These are phyloP conservation scores for Malus fusca DNA, from an alignment of 306 rosid species.

Conservation along the genomic window DNA sequence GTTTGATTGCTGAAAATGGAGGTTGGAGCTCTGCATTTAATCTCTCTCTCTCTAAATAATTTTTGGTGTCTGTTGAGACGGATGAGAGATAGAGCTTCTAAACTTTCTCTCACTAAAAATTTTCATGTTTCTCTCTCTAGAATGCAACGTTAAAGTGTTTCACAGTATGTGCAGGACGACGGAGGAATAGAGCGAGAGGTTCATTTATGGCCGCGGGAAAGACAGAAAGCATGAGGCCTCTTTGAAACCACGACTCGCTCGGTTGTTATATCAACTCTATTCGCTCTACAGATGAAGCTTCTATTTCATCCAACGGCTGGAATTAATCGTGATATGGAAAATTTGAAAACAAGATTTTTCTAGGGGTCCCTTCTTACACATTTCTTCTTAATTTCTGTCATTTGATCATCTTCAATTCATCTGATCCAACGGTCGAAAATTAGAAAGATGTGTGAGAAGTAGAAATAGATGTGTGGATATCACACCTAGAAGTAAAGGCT, in stretches of 20 bases:
- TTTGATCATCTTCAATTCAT: too few species aligned
- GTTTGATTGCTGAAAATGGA: slow-evolving; percentile 29
- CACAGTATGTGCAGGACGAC: slow-evolving; percentile 9
- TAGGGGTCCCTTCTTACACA: too few species aligned
- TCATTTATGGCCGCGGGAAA: slow-evolving; percentile 16
- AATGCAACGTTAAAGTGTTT: slow-evolving; percentile 22
- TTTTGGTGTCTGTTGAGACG: too few species aligned
- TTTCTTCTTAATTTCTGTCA: too few species aligned
- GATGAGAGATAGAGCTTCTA: too few species aligned
- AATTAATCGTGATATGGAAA: neutral
- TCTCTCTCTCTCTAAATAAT: slow-evolving; percentile 3
- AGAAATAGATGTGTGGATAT: too few species aligned
- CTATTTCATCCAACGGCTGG: neutral
- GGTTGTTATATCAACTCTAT: neutral
- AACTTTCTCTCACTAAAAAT: neutral
- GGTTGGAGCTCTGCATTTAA: slow-evolving; percentile 63
- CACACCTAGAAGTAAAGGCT: neutral
- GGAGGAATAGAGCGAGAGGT: neutral
- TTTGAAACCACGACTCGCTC: neutral
- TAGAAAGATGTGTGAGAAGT: too few species aligned
- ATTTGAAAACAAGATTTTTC: too few species aligned
- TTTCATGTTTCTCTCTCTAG: neutral
- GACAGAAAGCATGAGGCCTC: neutral
- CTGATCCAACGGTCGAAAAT: too few species aligned
- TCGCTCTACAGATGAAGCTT: neutral